A percentile compares a stretch with the other conserved stretches of the same genome.
Evolutionary conservation across 116 monocot genomes (phyloP).

Genomic region (Cymodocea nodosa): DNA sequence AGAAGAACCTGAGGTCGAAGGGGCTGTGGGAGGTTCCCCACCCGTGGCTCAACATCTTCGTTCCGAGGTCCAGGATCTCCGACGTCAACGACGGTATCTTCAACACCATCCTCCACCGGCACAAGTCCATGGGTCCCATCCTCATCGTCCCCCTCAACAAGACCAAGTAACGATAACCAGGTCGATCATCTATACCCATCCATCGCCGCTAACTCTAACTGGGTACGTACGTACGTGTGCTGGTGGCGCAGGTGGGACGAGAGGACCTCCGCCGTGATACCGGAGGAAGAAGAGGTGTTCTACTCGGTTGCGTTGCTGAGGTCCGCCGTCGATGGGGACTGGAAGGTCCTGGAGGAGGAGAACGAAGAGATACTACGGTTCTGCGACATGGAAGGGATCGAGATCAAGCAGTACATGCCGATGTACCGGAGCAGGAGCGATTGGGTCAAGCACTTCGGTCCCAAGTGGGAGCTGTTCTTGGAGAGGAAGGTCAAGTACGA

Average conservation of each 20-base stretch:
- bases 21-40: constrained; percentile 59
- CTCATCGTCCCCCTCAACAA: constrained; percentile 43
- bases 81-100: constrained; percentile 38
- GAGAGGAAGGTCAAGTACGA: constrained; percentile 53
- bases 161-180: constrained; percentile 22
- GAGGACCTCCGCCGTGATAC: constrained; percentile 37
- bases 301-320: constrained; percentile 39
- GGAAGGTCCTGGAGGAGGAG: constrained; percentile 22
- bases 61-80: constrained; percentile 31
- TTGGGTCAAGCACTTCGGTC: constrained; percentile 44
- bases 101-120: constrained; percentile 22
- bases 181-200: neutral
- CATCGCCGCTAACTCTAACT: neutral
- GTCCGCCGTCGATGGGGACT: constrained; percentile 22
- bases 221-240: neutral
- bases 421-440: constrained; percentile 13
- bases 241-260: constrained; percentile 66
- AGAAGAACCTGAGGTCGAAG: constrained; percentile 27
- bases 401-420: constrained; percentile 47
- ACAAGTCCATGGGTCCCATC: constrained; percentile 29
- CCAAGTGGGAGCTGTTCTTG: constrained; percentile 30
- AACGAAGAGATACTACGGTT: constrained; percentile 31
- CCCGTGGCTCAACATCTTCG: constrained; percentile 56
- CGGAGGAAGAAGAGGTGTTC: constrained; percentile 33
- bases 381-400: constrained; percentile 23